A percentile compares a stretch with the other conserved stretches of the same genome.
These are phyloP conservation scores for Diaporthe eres DNA, from an alignment of 2,329 filamentous ascomycete genomes.

Conservation along the genomic window DNA sequence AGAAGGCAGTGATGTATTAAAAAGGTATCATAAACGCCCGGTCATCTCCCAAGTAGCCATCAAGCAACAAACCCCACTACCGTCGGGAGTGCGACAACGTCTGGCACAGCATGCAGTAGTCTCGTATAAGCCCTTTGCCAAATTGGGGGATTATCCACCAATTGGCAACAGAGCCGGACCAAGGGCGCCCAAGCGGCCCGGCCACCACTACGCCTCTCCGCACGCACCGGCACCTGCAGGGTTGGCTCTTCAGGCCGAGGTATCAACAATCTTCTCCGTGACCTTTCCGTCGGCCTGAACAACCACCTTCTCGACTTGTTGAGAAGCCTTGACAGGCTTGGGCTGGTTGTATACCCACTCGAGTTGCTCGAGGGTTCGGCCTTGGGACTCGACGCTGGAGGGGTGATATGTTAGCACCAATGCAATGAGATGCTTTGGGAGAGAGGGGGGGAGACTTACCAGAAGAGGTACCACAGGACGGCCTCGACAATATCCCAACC, in stretches of 20 bases:
- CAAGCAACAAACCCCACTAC: neutral
- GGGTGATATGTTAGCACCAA: conserved; percentile 1
- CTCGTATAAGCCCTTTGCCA: neutral
- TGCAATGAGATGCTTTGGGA: neutral
- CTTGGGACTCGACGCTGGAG: conserved; percentile 62
- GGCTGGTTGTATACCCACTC: conserved; percentile 65
- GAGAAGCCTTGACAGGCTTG: conserved; percentile 64
- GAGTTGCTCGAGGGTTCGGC: conserved; percentile 64
- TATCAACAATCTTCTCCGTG: conserved; percentile 58
- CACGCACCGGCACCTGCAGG: neutral
- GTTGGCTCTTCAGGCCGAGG: neutral
- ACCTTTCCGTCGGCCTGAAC: conserved; percentile 61
- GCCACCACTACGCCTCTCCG: neutral
- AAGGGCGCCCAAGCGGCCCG: neutral
- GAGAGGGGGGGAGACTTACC: conserved; percentile 50
- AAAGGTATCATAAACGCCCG: conserved; percentile 26
- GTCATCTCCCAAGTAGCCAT: neutral
- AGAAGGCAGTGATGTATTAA: neutral
- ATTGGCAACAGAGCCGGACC: neutral
- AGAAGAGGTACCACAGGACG: conserved; percentile 60
- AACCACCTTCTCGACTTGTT: conserved; percentile 62
- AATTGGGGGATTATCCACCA: conserved; percentile 10
- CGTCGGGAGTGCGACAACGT: neutral
- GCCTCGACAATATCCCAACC: conserved; percentile 62
- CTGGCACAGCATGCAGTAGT: neutral